Evolutionary conservation across 768 basidiomycete genomes (phyloP), one percentile per base, ranked within the genome.

Genomic region (Trametes maxima): DNA sequence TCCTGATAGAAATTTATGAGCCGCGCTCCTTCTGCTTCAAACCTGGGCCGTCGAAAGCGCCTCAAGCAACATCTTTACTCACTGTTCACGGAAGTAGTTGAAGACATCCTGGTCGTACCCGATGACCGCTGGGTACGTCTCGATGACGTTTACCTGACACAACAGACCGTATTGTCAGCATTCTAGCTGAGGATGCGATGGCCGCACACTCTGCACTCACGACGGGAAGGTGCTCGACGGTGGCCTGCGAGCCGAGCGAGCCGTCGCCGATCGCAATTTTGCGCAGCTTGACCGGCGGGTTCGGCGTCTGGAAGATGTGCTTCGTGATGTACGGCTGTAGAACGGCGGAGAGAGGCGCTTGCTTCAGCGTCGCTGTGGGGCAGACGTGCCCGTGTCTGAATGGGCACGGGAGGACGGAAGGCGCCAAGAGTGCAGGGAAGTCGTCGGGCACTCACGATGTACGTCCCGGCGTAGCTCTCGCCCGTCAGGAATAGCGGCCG

Each of bases 201-300:
- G 48, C 79, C 13, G 10, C 36, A 33, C n/a, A 36, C 39, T 84
- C 13, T 78, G 25, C 21, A 39, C 67, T 47, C 54, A 70, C 69
- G 44, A 65, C 60, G 17, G 69, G 69, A 6, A 70, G 37, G 14
- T 61, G 47, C 45, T 65, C 65, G 35, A 64, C 64, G 10, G 57
- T 64, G 1, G 57, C 56, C 11, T 47, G 51, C 21, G 63, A 68
- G 10, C 69, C 76, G n/a, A 89, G 78, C n/a, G 85, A 72, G 6
- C 85, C 87, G 72, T 90, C 86, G 16, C 89, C 90, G 47, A 92
- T 90, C 14, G 81, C 85, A 48, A 90, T 83, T 69, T 85, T 86
- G 1, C 82, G 76, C 47, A 91, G 77, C 14, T 82, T 85, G 46
- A 91, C 85, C 2, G 89, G 89, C n/a, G 88, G 87, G 33, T 82